Base-by-base conservation (phyloP, 78 protist genomes). In the Dictyostelium firmibasis region DNA sequence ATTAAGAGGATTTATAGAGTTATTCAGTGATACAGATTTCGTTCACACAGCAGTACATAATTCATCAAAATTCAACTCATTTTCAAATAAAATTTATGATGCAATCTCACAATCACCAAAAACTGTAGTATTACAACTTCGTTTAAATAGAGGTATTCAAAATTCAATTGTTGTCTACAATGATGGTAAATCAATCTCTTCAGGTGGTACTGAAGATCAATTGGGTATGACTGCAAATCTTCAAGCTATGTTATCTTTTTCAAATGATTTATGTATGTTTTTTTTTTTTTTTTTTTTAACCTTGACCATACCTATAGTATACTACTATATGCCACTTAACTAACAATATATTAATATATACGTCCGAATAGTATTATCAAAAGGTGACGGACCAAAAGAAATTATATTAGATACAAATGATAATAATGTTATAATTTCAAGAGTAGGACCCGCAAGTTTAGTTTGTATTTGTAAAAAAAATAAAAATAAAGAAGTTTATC, bases 401-500 rank as follows among this genome's bases (percentile, higher is more conserved):
- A 86, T 86, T 77, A 86, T 86, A 16, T 86, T 86, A 57, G 92
- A 86, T 78, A 86, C 81, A 76, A 36, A 47, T 29, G 79, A 81
- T 57, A 81, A 77, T 13, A 50, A 62, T 57, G 92, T 86, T 11
- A 76, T 77, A 14, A 86, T 86, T 16, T 86, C 85, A 16, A 86
- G 81, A 78, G 92, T 78, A 9, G 92, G 92, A 27, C 92, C 92
- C 16, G 92, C 92, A 23, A 23, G 64, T 9, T 78, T 86, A 31
- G 85, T 86, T 57, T 86, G 92, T 86, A 86, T 86, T 86, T 86
- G 92, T 86, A 86, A 86, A 86, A 86, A 86, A 83, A 86, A 86
- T 77, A 86, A 86, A 62, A 84, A 86, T 86, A 84, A 84, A 86
- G 78, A 84, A 9, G 81, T 86, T 36, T 86, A 86, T 78, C 92